Evolutionary conservation across 2,329 filamentous ascomycete genomes (phyloP), one percentile per base, ranked within the genome.

Genomic region (Neurospora sp.): DNA sequence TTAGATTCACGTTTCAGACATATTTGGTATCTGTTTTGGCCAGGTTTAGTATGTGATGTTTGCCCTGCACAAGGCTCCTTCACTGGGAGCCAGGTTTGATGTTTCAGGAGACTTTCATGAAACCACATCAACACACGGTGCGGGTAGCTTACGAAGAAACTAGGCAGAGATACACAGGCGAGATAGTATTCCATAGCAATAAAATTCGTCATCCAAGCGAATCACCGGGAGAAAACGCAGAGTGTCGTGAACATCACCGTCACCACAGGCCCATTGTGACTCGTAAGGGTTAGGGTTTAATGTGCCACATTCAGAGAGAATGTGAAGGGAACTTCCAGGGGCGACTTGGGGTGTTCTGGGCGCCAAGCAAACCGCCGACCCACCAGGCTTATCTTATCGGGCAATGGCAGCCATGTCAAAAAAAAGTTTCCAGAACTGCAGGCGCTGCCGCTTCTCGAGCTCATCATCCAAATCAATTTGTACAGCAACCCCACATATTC

Each of bases 321-420:
- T 36, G 15, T 36, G 23, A 62, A 62, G 52, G 28, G 52, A 10
- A 62, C 28, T 36, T 62, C 15, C 52, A 36, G 52, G 52, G 28
- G 28, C 28, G 3, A 28, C 23, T 28, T 28, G 23, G 23, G 23
- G 23, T 2, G 23, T 28, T 28, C 23, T 28, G 28, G 28, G 52
- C 28, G 52, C 52, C 52, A 62, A 62, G 52, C 23, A 36, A 17
- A 4, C 23, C 15, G 15, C 12, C 15, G 52, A 33, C 52, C 52
- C 52, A 62, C 52, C 52, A 62, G 6, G 28, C 69, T 74, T 74
- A 74, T 74, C 73, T 74, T 74, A 74, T 74, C 73, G 66, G 28
- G 46, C 52, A 68, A 68, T 70, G 70, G 72, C 66, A 46, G 62
- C 69, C 37, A 67, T 33, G 28, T 36, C 41, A 69, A 70, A 70